Conservation (phyloP, 768 basidiomycete species). For the Macrolepiota dolichaula region DNA sequence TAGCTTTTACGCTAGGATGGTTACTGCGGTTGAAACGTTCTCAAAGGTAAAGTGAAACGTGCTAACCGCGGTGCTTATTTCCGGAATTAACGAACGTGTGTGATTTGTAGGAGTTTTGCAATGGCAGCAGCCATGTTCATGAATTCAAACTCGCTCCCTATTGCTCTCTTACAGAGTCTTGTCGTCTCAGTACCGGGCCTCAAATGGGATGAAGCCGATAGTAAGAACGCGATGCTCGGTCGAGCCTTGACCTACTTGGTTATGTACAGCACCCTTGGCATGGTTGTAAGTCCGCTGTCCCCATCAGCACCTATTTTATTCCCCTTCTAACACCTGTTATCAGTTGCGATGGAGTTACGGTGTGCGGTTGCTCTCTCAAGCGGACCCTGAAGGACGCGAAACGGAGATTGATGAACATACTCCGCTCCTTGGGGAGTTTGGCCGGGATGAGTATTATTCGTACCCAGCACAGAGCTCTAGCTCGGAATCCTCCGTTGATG, state of each 20-base stretch:
- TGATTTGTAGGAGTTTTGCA: constrained; percentile 58
- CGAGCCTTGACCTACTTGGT: constrained; percentile 88
- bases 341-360: constrained; percentile 94
- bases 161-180: constrained; percentile 90
- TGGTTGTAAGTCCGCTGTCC: constrained; percentile 66
- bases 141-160: constrained; percentile 94
- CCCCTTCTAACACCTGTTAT: neutral
- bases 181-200: constrained; percentile 79
- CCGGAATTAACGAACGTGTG: neutral
- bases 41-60: constrained; percentile 58
- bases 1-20: constrained; percentile 62
- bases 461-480: constrained; percentile 10
- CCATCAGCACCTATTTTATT: neutral
- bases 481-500: constrained; percentile 12
- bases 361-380: constrained; percentile 73
- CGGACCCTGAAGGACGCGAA: constrained; percentile 41
- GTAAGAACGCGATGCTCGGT: constrained; percentile 85
- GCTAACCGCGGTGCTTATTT: neutral
- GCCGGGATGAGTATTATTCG: constrained; percentile 13
- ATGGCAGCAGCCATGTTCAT: constrained; percentile 86
- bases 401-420: constrained; percentile 26
- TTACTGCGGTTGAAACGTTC: constrained; percentile 66
- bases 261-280: constrained; percentile 91
- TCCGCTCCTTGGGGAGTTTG: constrained; percentile 28
- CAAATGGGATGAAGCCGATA: constrained; percentile 81